Conservation (phyloP, 2,329 filamentous ascomycete species). For the Didymella pinodella region DNA sequence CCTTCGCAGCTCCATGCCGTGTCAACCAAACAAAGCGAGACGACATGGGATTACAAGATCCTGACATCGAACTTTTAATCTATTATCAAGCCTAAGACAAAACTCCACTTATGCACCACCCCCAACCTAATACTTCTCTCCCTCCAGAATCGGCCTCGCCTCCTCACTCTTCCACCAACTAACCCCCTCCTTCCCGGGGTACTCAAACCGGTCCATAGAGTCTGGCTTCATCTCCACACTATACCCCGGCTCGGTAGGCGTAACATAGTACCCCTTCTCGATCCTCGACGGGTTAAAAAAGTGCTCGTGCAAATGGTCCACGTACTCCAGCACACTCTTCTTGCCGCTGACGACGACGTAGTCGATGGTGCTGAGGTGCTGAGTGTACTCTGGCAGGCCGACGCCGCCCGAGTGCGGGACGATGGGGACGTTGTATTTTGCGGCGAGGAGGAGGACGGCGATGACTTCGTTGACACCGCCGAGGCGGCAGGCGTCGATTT, state of each 20-base stretch:
- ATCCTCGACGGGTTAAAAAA: constrained; percentile 84
- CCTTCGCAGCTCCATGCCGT: too few relatives aligned
- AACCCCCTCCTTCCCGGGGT: constrained; percentile 77
- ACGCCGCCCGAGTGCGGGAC: constrained; percentile 91
- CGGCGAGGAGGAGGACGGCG: constrained; percentile 86
- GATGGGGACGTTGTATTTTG: constrained; percentile 79
- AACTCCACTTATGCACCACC: not conserved
- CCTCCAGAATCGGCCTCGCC: constrained; percentile 76
- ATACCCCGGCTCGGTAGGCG: constrained; percentile 82
- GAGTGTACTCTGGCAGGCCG: constrained; percentile 90
- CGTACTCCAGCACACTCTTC: constrained; percentile 85
- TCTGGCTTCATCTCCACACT: constrained; percentile 92
- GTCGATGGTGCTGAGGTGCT: constrained; percentile 91
- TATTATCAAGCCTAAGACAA: too few relatives aligned
- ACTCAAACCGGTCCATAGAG: constrained; percentile 82
- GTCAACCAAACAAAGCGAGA: too few relatives aligned
- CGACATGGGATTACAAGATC: too few relatives aligned
- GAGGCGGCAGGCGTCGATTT: constrained; percentile 88
- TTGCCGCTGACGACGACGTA: constrained; percentile 87
- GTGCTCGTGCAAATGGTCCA: constrained; percentile 93
- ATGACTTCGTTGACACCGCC: constrained; percentile 92
- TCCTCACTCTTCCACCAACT: constrained; percentile 83
- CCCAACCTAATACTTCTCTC: constrained; percentile 52
- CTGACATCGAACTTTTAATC: not conserved
- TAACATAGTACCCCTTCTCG: constrained; percentile 86